Conservation (phyloP, 306 rosid genomes). For the Amphicarpaea edgeworthii region DNA sequence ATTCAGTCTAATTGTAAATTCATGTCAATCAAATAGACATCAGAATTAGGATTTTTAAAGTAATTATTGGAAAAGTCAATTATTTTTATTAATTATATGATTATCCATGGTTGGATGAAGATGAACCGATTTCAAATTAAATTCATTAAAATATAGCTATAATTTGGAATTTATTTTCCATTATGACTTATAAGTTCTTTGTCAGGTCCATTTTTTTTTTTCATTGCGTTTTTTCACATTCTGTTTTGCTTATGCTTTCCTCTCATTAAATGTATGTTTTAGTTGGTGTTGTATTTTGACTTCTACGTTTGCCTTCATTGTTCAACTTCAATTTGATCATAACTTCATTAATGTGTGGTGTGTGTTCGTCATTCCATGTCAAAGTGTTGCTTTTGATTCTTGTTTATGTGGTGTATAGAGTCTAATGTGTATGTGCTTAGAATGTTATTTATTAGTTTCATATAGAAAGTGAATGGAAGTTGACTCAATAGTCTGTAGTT, state of each 20-base stretch:
- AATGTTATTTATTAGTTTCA: slow-evolving; percentile 21
- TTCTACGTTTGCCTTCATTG: slow-evolving; percentile 28
- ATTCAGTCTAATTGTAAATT: not conserved
- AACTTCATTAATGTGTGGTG: not conserved
- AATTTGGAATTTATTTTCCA: slow-evolving; percentile 21
- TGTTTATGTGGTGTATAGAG: slow-evolving; percentile 5
- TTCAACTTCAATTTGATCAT: slow-evolving; percentile 28
- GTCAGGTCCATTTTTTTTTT: not conserved
- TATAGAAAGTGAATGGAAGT: slow-evolving; percentile 6
- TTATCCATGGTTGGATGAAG: not conserved
- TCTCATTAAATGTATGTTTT: slow-evolving; percentile 13
- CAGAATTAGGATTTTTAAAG: not conserved
- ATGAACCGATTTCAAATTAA: not conserved
- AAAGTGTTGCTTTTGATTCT: slow-evolving; percentile 7
- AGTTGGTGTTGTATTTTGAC: slow-evolving; percentile 1
- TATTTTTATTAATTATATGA: not conserved
- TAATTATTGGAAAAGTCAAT: not conserved
- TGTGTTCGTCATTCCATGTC: slow-evolving; percentile 2
- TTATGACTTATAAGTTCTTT: not conserved
- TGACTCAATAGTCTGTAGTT: not conserved
- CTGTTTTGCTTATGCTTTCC: not conserved
- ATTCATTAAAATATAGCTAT: not conserved
- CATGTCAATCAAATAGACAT: not conserved
- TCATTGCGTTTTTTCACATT: not conserved
- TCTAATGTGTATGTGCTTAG: not conserved